Conservation (phyloP, 805 yeast genomes). For the Jamesozyma spencerorum region DNA sequence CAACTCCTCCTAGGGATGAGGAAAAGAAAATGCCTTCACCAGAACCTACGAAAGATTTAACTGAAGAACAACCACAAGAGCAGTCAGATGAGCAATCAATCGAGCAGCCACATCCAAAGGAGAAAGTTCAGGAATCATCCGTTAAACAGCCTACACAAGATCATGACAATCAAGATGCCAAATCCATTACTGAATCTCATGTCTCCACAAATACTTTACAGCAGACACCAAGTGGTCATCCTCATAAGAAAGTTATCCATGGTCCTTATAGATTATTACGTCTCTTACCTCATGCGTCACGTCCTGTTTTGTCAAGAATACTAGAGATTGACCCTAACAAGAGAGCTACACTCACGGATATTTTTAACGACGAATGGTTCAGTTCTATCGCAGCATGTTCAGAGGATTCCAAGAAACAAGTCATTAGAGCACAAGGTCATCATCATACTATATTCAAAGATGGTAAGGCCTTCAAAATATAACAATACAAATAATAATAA, state of each 20-base stretch:
- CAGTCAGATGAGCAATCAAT: neutral
- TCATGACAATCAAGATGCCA: slow-evolving; percentile 5
- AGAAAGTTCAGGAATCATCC: neutral
- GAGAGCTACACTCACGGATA: slow-evolving; percentile 60
- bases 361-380: slow-evolving; percentile 66
- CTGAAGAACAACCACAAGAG: neutral
- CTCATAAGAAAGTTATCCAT: slow-evolving; percentile 50
- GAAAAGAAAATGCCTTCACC: no score
- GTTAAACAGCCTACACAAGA: neutral
- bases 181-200: slow-evolving; percentile 6
- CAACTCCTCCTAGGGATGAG: no score
- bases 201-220: slow-evolving; percentile 9
- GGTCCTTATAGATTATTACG: slow-evolving; percentile 81
- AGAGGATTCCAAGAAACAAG: slow-evolving; percentile 32
- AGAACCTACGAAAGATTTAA: no score
- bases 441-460: slow-evolving; percentile 41
- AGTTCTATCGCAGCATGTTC: slow-evolving; percentile 55
- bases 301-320: slow-evolving; percentile 66
- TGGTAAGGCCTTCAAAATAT: slow-evolving; percentile 37
- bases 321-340: slow-evolving; percentile 48
- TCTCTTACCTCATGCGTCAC: slow-evolving; percentile 70
- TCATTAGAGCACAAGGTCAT: slow-evolving; percentile 40
- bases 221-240: slow-evolving; percentile 8
- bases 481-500: neutral
- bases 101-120: neutral